These are phyloP conservation scores for Aechmea fasciata DNA, from an alignment of 176 grass and related monocot species.

Conservation along the genomic window DNA sequence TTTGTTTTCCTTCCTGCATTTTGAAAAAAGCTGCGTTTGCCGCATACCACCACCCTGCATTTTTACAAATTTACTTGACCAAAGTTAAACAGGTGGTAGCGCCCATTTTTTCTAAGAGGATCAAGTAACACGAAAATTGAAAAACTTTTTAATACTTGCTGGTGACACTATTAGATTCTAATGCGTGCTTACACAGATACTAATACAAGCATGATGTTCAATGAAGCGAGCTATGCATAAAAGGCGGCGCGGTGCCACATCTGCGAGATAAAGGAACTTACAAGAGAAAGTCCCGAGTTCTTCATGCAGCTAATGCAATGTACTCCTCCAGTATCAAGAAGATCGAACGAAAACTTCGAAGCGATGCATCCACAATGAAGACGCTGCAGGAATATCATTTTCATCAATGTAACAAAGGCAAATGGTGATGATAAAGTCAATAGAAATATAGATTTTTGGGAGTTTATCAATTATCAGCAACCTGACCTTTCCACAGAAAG, in stretches of 20 bases:
- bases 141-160: too few relatives aligned
- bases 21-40: too few relatives aligned
- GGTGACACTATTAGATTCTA: too few relatives aligned
- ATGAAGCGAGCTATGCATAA: neutral
- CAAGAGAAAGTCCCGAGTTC: constrained; percentile 46
- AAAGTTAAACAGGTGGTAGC: too few relatives aligned
- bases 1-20: too few relatives aligned
- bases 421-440: neutral
- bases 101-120: too few relatives aligned
- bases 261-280: constrained; percentile 39
- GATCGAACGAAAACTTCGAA: constrained; percentile 84
- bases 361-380: constrained; percentile 94
- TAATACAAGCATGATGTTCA: neutral
- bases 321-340: constrained; percentile 94
- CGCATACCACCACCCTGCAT: too few relatives aligned
- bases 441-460: neutral
- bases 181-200: too few relatives aligned
- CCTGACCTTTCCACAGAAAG: constrained; percentile 91
- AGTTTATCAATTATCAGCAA: neutral
- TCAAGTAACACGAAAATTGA: too few relatives aligned
- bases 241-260: constrained; percentile 1
- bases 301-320: constrained; percentile 77
- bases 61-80: too few relatives aligned
- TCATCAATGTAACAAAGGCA: neutral
- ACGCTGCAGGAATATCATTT: constrained; percentile 34